Base-by-base conservation (phyloP, 257 asterid species). In the Cruciata laevipes region DNA sequence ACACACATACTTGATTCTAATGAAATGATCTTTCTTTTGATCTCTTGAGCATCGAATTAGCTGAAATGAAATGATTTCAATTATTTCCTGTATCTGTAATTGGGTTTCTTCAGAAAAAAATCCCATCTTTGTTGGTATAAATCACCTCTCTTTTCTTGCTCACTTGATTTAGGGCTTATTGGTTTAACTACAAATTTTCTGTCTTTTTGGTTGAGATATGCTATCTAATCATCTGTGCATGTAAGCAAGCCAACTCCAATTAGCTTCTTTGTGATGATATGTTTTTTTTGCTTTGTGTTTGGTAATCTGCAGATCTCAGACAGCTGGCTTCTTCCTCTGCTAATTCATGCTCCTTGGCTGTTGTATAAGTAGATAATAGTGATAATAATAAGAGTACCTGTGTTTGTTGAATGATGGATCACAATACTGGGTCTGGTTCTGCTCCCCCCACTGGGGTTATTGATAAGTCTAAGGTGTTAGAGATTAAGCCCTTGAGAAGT, bases 401-500 rank as follows among this genome's bases (percentile, higher is more conserved):
- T n/a, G n/a, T n/a, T n/a, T n/a, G 32, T 51, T 59, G 69, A 56
- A 63, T 68, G 77, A 91, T 90, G 98, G 97, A 87, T 73, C 91
- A 79, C 78, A 86, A 83, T 69, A 55, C 79, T 33, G 83, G 81
- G 77, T 68, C 90, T 2, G 78, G 76, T 42, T 73, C 87, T 56
- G 79, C 74, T 78, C 79, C 68, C 20, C 79, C 81, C 5, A 44
- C 81, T 55, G 88, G 80, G 56, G 67, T 83, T 17, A 69, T 88
- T 68, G 99, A 93, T 68, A 93, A 80, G 84, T 81, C 96, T 57
- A 84, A 82, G 82, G 97, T 93, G 47, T 80, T 85, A 74, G 85
- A 85, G 49, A 80, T 93, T 58, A 90, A 52, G 83, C 99, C 99
- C 52, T 42, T 90, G 79, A 88, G 90, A 83, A 73, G 83, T 74